Evolutionary conservation across 805 yeast species (phyloP), one percentile per base, ranked within the genome.

Genomic region (Ogataea trehalophila): DNA sequence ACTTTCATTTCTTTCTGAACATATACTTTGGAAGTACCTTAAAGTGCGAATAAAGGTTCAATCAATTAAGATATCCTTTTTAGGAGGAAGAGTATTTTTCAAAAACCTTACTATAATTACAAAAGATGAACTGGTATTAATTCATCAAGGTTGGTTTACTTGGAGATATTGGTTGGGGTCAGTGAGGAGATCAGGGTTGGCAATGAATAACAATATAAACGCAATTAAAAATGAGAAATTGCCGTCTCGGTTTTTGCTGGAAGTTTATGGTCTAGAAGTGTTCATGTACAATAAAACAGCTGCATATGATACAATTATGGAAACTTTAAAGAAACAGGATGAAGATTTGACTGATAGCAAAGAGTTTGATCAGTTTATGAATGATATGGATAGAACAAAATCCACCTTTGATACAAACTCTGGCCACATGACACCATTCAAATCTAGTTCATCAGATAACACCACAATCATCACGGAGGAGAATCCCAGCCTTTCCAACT

Each of bases 161-260:
- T 94, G 98, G 98, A 67, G 95, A 50, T 92, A 89, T 63, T 94
- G 98, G 98, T 69, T 88, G 44, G 67, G 71, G 4, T 54, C 67
- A 33, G 70, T 75, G 13, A 62, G 81, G 45, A 54, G 69, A 20
- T 64, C 78, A 2, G 69, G 67, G 35, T 65, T 70, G 43, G 58
- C 54, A 26, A 53, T 62, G 3, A 46, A 51, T 16, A 50, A 45
- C 22, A 60, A 57, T 11, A 41, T 47, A 5, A 62, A 59, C 39
- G 20, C 47, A 36, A 48, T 49, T 16, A 65, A 66, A n/a, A 81
- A 82, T 57, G 67, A 63, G 11, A 63, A 67, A 37, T 74, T 80
- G 2, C 85, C 86, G 1, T 68, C 83, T 9, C 69, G 89, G 37
- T 74, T 83, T 49, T 55, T 73, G 4, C 59, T 90, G 3, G 74